phyloP scores from a whole-genome alignment of 1,284 basidiomycete species.

The Coriolopsis trogii region DNA sequence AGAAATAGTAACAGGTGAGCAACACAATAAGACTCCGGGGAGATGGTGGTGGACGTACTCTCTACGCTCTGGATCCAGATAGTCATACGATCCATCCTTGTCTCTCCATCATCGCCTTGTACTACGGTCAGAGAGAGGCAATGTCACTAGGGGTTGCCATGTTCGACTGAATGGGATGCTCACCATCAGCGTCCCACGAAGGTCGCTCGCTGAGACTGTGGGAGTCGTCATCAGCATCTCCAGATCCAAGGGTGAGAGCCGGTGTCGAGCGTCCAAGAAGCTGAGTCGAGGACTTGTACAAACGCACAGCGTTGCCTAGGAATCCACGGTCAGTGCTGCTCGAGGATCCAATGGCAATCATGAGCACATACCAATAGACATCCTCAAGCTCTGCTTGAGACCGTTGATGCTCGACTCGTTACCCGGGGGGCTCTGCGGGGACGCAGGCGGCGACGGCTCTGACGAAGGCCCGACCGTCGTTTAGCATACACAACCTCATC shows the following conservation, averaged over 20 bases:
- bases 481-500: no score
- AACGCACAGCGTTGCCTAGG: conserved; percentile 57
- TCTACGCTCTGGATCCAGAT: conserved; percentile 80
- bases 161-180: no score
- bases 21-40: background rate
- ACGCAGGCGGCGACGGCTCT: conserved; percentile 27
- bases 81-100: conserved; percentile 66
- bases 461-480: no score
- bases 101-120: conserved; percentile 41
- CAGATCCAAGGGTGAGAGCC: conserved; percentile 20
- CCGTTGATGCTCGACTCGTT: conserved; percentile 38
- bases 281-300: conserved; percentile 55
- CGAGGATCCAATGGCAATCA: background rate
- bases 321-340: background rate
- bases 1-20: conserved; percentile 4
- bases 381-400: conserved; percentile 68
- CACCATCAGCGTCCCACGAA: conserved; percentile 52
- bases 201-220: conserved; percentile 38
- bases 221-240: conserved; percentile 26
- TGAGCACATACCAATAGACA: conserved; percentile 64
- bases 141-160: no score
- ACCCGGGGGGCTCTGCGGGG: conserved; percentile 15
- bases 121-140: conserved; percentile 1
- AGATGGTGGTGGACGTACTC: conserved; percentile 49
- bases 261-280: conserved; percentile 28